Base-by-base conservation (phyloP, 805 yeast genomes). In the Candida loeiensis region DNA sequence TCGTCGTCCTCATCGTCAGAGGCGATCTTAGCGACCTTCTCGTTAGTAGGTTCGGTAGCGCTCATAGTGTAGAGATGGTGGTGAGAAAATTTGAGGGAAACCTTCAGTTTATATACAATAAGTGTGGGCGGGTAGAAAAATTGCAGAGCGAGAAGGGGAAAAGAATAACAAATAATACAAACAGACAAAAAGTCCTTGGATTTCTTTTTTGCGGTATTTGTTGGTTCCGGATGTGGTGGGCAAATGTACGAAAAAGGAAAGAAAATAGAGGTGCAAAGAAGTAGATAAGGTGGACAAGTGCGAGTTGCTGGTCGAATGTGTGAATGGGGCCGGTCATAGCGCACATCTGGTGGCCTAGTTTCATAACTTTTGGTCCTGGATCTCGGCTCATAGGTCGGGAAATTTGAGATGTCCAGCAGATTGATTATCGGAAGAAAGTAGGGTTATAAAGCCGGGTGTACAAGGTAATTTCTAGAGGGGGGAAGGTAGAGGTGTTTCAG, bases 1-100 rank as follows among this genome's bases (percentile, higher is more conserved):
- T 72, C 79, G 43, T 69, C 82, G 34, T 69, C 80, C 53, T 73
- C 79, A 46, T 68, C 74, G 48, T 73, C 74, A 45, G 74, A 73
- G 43, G 71, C 77, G 69, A 68, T 63, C 66, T 70, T 70, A 49
- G 55, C 65, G 51, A 68, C 74, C 66, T 76, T 75, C 59, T 74
- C 79, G 55, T 61, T 66, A 48, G 78, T 73, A 61, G 80, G 80
- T 64, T 73, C 77, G 55, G 73, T 69, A 49, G 59, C 61, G 51
- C 56, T 54, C 61, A 58, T 57, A 28, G 26, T 47, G 34, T 33
- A 21, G 27, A 38, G 29, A 22, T 37, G 30, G 25, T 18, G 25
- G 21, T 11, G 25, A 38, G 11, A 31, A 32, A 32, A 33, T 14
- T 32, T n/a, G 27, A 17, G 42, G 31, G 37, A 20, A 25, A 15